Conservation (phyloP, 257 asterid genomes). For the Scutellaria minor region DNA sequence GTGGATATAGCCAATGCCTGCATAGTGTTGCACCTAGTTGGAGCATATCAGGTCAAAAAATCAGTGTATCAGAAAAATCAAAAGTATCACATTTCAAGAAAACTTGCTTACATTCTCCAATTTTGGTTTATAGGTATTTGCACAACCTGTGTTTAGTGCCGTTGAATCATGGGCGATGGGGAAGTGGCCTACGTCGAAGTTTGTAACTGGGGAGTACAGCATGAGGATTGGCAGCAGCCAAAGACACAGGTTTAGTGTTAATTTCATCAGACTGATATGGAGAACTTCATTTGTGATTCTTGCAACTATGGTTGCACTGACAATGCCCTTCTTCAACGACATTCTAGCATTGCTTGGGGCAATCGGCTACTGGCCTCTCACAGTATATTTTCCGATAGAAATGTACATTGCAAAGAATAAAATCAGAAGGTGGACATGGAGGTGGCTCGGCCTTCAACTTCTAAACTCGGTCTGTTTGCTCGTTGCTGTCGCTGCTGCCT, state of each 20-base stretch:
- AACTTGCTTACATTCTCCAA: neutral
- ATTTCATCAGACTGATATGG: slow-evolving; percentile 55
- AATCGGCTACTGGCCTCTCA: slow-evolving; percentile 60
- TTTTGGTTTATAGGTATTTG: slow-evolving; percentile 41
- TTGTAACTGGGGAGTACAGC: slow-evolving; percentile 40
- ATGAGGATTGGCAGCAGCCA: slow-evolving; percentile 32
- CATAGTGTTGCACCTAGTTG: slow-evolving; percentile 67
- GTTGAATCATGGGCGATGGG: slow-evolving; percentile 44
- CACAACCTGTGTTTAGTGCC: slow-evolving; percentile 49
- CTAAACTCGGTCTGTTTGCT: slow-evolving; percentile 52
- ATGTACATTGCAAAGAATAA: slow-evolving; percentile 50
- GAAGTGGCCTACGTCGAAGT: slow-evolving; percentile 48
- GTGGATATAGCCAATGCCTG: slow-evolving; percentile 60
- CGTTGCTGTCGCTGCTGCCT: slow-evolving; percentile 56
- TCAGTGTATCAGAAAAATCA: neutral
- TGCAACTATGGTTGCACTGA: slow-evolving; percentile 51
- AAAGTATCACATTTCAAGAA: neutral
- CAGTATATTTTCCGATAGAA: slow-evolving; percentile 60
- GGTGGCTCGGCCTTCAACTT: slow-evolving; percentile 56
- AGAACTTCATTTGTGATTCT: slow-evolving; percentile 50
- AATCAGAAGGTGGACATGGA: slow-evolving; percentile 38
- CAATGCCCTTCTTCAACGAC: slow-evolving; percentile 64
- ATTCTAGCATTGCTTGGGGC: slow-evolving; percentile 60
- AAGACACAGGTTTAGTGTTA: slow-evolving; percentile 37
- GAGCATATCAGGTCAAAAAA: slow-evolving; percentile 67